Evolutionary conservation across 2,329 filamentous ascomycete genomes (phyloP).

Genomic region (Aaosphaeria arxii): DNA sequence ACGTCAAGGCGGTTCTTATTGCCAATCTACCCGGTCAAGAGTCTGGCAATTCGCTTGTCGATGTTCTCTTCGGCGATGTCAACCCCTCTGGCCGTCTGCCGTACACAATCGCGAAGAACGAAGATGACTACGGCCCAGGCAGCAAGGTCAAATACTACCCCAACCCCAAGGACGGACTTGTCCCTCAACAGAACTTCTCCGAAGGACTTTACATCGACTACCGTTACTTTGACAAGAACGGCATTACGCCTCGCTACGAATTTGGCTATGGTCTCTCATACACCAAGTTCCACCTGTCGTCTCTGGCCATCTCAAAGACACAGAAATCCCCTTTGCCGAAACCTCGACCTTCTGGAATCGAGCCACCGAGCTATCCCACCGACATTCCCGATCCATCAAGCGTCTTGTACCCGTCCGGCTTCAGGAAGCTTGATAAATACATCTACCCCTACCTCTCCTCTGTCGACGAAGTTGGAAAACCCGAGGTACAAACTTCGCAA

Average conservation of each 20-base stretch:
- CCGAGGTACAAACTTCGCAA: conserved; percentile 52
- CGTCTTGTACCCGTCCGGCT: conserved; percentile 59
- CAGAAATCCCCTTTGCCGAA: conserved; percentile 42
- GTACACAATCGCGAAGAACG: conserved; percentile 76
- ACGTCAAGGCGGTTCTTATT: conserved; percentile 74
- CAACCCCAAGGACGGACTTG: conserved; percentile 53
- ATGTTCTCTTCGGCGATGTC: conserved; percentile 74
- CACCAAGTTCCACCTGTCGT: conserved; percentile 65
- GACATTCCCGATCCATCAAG: conserved; percentile 54
- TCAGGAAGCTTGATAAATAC: conserved; percentile 64
- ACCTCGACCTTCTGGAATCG: conserved; percentile 31
- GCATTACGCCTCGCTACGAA: conserved; percentile 73
- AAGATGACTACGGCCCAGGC: conserved; percentile 73
- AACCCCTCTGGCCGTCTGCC: conserved; percentile 82
- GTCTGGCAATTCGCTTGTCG: conserved; percentile 75
- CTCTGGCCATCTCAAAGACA: conserved; percentile 46
- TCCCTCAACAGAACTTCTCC: conserved; percentile 78
- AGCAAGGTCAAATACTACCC: conserved; percentile 68
- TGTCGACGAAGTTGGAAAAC: conserved; percentile 46
- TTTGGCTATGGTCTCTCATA: conserved; percentile 88
- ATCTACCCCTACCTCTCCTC: conserved; percentile 68
- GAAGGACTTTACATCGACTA: conserved; percentile 90
- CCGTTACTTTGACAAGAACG: conserved; percentile 76
- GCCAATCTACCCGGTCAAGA: conserved; percentile 88
- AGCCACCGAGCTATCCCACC: conserved; percentile 49